A percentile compares a stretch with the other conserved stretches of the same genome.
Evolutionary conservation across 176 grass and related monocot species (phyloP).

Genomic region (Triticum aestivum): IWGSC_CS_RefSeq_v2.1 NC_057805.1:409039093-409039592

Average conservation of each 20-base stretch:
- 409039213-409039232: slow-evolving; percentile 67
- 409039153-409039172: slow-evolving; percentile 71
- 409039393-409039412: slow-evolving; percentile 47
- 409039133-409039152: slow-evolving; percentile 85
- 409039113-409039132: slow-evolving; percentile 58
- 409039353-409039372: slow-evolving; percentile 80
- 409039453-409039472: slow-evolving; percentile 48
- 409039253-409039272: slow-evolving; percentile 83
- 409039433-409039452: slow-evolving; percentile 53
- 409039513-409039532: slow-evolving; percentile 92
- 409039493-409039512: slow-evolving; percentile 44
- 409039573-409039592: slow-evolving; percentile 26
- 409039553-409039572: neutral
- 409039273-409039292: slow-evolving; percentile 44
- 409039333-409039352: slow-evolving; percentile 63
- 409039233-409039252: slow-evolving; percentile 71
- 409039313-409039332: slow-evolving; percentile 37
- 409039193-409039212: slow-evolving; percentile 64
- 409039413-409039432: slow-evolving; percentile 34
- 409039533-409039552: slow-evolving; percentile 49
- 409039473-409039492: slow-evolving; percentile 33
- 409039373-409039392: slow-evolving; percentile 42
- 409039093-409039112: slow-evolving; percentile 77
- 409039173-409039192: slow-evolving; percentile 57
- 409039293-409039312: slow-evolving; percentile 81